Percentiles rank a stretch among this genome's conserved stretches.
Evolutionary conservation across 495 filamentous ascomycete species (phyloP).

Genomic region (Diplogelasinospora grovesii): DNA sequence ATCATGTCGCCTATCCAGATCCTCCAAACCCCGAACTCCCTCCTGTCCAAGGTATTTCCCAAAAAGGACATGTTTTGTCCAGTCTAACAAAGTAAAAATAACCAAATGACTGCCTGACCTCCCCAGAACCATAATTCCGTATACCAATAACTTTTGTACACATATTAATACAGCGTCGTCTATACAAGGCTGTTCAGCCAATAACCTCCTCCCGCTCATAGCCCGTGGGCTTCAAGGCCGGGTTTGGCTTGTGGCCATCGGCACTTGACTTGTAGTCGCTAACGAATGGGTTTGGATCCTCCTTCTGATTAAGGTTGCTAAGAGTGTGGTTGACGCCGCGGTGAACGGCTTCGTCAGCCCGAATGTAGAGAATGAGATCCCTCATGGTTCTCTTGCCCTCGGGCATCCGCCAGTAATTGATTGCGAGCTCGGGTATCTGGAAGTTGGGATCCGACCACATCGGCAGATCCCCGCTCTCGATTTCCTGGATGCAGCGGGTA

Average conservation of each 20-base stretch:
- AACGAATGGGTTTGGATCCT: conserved; percentile 87
- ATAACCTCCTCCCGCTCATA: conserved; percentile 84
- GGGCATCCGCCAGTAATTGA: conserved; percentile 89
- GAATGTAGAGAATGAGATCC: conserved; percentile 80
- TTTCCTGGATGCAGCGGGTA: conserved; percentile 74
- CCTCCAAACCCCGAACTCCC: no score
- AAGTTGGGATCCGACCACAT: conserved; percentile 65
- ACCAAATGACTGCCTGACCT: no score
- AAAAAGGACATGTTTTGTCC: no score
- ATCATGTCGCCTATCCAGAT: no score
- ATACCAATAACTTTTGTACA: no score
- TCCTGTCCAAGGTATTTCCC: no score
- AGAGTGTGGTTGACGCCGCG: conserved; percentile 96
- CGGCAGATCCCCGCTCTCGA: conserved; percentile 76
- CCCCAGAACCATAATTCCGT: no score
- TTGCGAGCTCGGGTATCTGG: conserved; percentile 77
- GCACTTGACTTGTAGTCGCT: conserved; percentile 59
- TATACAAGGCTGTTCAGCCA: conserved; percentile 36
- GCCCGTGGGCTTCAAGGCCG: conserved; percentile 59
- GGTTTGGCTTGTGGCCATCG: conserved; percentile 48
- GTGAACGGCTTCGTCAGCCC: conserved; percentile 89
- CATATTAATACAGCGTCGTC: no score
- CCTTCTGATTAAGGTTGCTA: conserved; percentile 70
- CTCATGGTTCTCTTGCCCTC: conserved; percentile 75
- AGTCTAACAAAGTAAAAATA: no score